Evolutionary conservation across 805 yeast species (phyloP), one percentile per base, ranked within the genome.

Genomic region (Ogataea pilisensis): DNA sequence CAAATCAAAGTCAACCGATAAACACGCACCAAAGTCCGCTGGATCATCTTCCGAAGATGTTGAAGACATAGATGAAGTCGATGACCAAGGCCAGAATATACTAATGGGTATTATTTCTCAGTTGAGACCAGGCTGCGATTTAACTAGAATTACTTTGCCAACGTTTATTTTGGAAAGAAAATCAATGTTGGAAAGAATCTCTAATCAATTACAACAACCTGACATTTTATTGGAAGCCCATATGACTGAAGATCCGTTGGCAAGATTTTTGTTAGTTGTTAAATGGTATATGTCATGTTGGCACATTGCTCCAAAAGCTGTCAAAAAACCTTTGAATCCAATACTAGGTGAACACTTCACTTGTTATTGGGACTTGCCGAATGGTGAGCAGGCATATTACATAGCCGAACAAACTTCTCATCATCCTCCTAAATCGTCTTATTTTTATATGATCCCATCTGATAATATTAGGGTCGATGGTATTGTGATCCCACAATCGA

Each of bases 261-360:
- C 77, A 42, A 74, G 98, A 43, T 90, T 93, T 53, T 57, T 87
- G 6, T 66, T 76, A 33, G 82, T 91, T 7, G 81, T 85, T 18
- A 78, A 80, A 55, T 91, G 96, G 96, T 93, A 93, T 61, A 71
- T 93, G 62, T 78, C 96, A 3, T 88, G 95, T 35, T 93, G 98
- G 98, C 97, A 93, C 59, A 93, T 93, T 60, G 93, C 97, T 1
- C 99, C 98, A 22, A 91, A 91, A 60, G 99, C 98, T 3, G 99
- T 93, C 13, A 93, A 93, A 61, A 93, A 93, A 63, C 99, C 99
- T 0, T 70, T 93, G 55, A 93, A 93, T 58, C 99, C 99, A 2
- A 88, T 93, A 6, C 60, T 93, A 20, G 97, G 98, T 24, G 99
- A 93, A 60, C 75, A 83, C 50, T 93, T 87, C 63, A 76, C 87